A percentile compares a stretch with the other conserved stretches of the same genome.
Evolutionary conservation across 225 moss, liverwort and hornwort genomes (phyloP).

Genomic region (Anthoceros angustus): DNA sequence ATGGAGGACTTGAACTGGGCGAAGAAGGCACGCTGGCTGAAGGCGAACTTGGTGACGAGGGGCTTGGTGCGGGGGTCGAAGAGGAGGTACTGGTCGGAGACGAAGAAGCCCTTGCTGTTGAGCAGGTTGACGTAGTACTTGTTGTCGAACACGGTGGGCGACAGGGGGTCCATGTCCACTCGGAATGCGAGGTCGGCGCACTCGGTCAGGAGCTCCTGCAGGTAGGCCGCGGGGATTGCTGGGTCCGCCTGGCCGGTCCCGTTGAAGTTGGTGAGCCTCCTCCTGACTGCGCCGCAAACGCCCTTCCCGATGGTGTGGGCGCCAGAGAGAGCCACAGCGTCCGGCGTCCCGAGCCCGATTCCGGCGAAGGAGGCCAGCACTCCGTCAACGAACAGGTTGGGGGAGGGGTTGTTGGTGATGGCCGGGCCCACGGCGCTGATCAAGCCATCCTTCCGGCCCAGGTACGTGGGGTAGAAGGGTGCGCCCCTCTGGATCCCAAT

Average conservation of each 20-base stretch:
- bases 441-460: not conserved
- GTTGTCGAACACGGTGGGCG: constrained; percentile 14
- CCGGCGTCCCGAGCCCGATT: not conserved
- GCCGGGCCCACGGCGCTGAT: not conserved
- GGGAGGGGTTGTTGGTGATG: not conserved
- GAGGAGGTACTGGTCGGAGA: constrained; percentile 14
- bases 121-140: constrained; percentile 6
- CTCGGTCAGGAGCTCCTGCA: not conserved
- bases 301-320: constrained; percentile 6
- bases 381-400: not conserved
- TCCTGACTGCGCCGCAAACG: not conserved
- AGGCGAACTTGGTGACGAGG: constrained; percentile 9
- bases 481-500: not conserved
- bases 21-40: not conserved
- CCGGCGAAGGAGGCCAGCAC: not conserved
- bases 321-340: not conserved
- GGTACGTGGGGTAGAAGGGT: not conserved
- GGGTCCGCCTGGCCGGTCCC: not conserved
- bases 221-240: not conserved
- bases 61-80: not conserved
- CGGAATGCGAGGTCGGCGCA: not conserved
- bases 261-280: not conserved
- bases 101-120: constrained; percentile 12
- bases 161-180: constrained; percentile 8
- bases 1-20: constrained; percentile 8